Evolutionary conservation across 257 asterid genomes (phyloP).

Genomic region (Linderniella brevidens): DNA sequence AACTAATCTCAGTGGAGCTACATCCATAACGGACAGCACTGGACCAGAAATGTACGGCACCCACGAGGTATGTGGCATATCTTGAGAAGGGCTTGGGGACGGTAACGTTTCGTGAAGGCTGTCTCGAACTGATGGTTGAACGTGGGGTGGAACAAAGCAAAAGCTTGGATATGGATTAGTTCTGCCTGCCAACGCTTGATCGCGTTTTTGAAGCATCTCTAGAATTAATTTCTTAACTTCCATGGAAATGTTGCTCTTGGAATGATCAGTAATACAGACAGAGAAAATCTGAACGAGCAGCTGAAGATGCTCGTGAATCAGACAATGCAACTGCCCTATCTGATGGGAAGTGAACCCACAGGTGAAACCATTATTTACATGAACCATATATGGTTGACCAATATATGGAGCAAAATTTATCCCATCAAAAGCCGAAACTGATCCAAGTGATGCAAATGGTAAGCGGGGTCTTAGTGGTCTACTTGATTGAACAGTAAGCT

Average conservation of each 20-base stretch:
- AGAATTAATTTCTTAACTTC: slow-evolving; percentile 48
- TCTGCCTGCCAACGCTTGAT: slow-evolving; percentile 47
- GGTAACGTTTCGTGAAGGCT: slow-evolving; percentile 23
- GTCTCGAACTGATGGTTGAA: slow-evolving; percentile 48
- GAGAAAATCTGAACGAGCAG: slow-evolving; percentile 84
- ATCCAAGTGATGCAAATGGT: slow-evolving; percentile 41
- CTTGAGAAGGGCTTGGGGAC: slow-evolving; percentile 16
- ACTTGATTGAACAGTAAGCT: slow-evolving; percentile 28
- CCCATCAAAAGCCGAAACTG: slow-evolving; percentile 33
- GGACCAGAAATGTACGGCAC: slow-evolving; percentile 55
- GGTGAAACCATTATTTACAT: slow-evolving; percentile 34
- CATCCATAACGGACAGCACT: slow-evolving; percentile 60
- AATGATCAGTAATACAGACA: slow-evolving; percentile 67
- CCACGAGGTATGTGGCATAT: slow-evolving; percentile 34
- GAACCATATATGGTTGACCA: slow-evolving; percentile 22
- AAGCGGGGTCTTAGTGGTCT: slow-evolving; percentile 73
- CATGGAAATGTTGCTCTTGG: slow-evolving; percentile 41
- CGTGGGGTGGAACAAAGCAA: slow-evolving; percentile 57
- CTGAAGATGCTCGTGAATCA: slow-evolving; percentile 89
- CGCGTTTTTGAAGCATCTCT: slow-evolving; percentile 37
- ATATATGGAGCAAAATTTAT: slow-evolving; percentile 20
- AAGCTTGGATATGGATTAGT: slow-evolving; percentile 54
- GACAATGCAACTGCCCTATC: slow-evolving; percentile 81
- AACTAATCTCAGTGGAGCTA: slow-evolving; percentile 75
- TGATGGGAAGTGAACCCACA: slow-evolving; percentile 77